Evolutionary conservation across 768 basidiomycete species (phyloP).

Genomic region (Naematelia encephala): DNA sequence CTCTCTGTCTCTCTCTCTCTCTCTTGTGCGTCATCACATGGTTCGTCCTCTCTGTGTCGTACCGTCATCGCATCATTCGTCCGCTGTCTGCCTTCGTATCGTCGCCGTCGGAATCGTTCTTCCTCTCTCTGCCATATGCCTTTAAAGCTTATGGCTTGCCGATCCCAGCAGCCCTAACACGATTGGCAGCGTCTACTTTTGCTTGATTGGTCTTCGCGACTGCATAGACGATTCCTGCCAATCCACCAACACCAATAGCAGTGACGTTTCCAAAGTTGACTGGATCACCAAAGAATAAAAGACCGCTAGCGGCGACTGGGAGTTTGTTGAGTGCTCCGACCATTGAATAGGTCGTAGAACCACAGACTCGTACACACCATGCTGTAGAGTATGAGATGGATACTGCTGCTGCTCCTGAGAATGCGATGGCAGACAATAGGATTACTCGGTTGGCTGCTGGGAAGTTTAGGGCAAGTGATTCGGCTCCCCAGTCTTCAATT

Average conservation of each 20-base stretch:
- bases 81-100: no score
- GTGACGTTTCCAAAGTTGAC: slow-evolving; percentile 83
- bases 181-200: slow-evolving; percentile 61
- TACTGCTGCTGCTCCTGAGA: slow-evolving; percentile 94
- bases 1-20: no score
- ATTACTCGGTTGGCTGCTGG: slow-evolving; percentile 74
- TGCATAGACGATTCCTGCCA: slow-evolving; percentile 86
- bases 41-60: no score
- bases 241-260: slow-evolving; percentile 81
- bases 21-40: no score
- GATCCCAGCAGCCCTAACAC: slow-evolving; percentile 19
- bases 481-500: slow-evolving; percentile 83
- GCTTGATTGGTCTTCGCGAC: slow-evolving; percentile 93
- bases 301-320: slow-evolving; percentile 94
- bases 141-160: slow-evolving; percentile 13
- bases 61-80: no score
- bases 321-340: slow-evolving; percentile 56
- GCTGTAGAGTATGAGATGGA: slow-evolving; percentile 98
- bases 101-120: no score
- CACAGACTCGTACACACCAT: slow-evolving; percentile 94
- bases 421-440: slow-evolving; percentile 80
- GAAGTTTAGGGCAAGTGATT: slow-evolving; percentile 77
- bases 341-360: slow-evolving; percentile 85
- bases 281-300: slow-evolving; percentile 74
- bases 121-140: no score